Base-by-base conservation (phyloP, 106 monocot genomes). In the Acanthochlamys bracteata region DNA sequence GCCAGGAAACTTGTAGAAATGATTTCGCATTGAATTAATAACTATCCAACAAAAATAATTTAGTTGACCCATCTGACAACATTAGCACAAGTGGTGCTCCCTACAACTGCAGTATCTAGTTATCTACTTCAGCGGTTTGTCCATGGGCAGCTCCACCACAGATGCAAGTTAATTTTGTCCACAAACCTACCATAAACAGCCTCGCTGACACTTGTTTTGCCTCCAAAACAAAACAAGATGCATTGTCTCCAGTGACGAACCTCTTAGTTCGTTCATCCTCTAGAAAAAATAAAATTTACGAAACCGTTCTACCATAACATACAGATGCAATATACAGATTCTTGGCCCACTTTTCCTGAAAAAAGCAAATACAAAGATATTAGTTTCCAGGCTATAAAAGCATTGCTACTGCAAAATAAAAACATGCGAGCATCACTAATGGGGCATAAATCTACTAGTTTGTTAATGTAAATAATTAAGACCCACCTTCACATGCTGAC, bases 261-360 rank as follows among this genome's bases (percentile, higher is more conserved):
- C 33, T 33, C 33, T 33, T 46, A 46, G 11, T 10, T 10, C 14
- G 45, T 46, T 46, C 14, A 14, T 51, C 51, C 13, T 19, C 13
- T 51, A 19, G 2, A 15, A 9, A 51, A 51, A 49, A 49, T 17
- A 2, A 17, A 49, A 2, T 1, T 81, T 68, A 92, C 16, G 86
- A 92, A 69, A 92, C 87, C n/a, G 92, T 92, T 66, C 86, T 72
- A 2, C 92, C 92, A 67, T 84, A 92, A 49, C 92, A 92, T 45
- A 92, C 63, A 47, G 92, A 92, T 60, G 86, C 84, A 47, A 92
- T 59, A 42, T 92, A 92, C 15, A 92, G 81, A 80, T 92, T 92
- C 69, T 87, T 92, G 0, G 81, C 83, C 92, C 92, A 92, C 40
- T 92, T 92, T 27, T 87, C 92, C 92, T 92, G 84, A 27, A 81